phyloP scores from a whole-genome alignment of 1,284 basidiomycete genomes.

The Moniliophthora roreri region DNA sequence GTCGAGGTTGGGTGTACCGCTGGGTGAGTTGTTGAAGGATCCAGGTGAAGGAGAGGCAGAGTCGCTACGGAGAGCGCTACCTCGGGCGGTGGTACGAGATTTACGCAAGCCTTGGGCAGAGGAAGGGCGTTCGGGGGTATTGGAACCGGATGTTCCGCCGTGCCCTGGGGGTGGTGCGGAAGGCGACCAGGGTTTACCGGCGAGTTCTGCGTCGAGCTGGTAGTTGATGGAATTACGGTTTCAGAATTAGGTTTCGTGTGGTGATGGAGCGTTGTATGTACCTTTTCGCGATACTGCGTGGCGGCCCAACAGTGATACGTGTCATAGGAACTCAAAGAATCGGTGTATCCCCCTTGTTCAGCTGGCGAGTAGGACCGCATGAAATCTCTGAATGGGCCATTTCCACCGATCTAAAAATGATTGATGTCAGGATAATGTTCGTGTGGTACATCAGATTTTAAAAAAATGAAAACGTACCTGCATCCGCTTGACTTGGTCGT shows the following conservation, averaged over 20 bases:
- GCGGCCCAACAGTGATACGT: conserved; percentile 94
- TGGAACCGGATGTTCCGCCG: conserved; percentile 9
- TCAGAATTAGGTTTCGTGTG: conserved; percentile 5
- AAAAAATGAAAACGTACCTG: conserved; percentile 52
- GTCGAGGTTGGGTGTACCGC: conserved; percentile 44
- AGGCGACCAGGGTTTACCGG: conserved; percentile 70
- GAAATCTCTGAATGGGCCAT: conserved; percentile 78
- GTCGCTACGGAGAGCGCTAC: conserved; percentile 45
- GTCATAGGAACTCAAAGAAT: conserved; percentile 69
- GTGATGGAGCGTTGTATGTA: conserved; percentile 27
- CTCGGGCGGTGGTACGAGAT: conserved; percentile 65
- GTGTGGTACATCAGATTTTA: conserved; percentile 10
- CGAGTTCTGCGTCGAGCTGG: conserved; percentile 74
- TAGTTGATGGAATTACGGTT: conserved; percentile 13
- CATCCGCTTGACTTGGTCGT: conserved; percentile 89
- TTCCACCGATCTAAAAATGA: conserved; percentile 73
- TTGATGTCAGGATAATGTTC: neutral
- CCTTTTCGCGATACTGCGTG: conserved; percentile 89
- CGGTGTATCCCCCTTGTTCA: conserved; percentile 74
- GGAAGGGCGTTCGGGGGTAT: conserved; percentile 44
- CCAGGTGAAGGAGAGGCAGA: conserved; percentile 59
- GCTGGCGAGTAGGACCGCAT: conserved; percentile 71
- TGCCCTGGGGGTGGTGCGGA: conserved; percentile 58
- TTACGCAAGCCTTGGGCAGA: conserved; percentile 77
- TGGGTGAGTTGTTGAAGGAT: conserved; percentile 43